Evolutionary conservation across 495 filamentous ascomycete genomes (phyloP), one percentile per base, ranked within the genome.

Genomic region (Parmelia sp.): DNA sequence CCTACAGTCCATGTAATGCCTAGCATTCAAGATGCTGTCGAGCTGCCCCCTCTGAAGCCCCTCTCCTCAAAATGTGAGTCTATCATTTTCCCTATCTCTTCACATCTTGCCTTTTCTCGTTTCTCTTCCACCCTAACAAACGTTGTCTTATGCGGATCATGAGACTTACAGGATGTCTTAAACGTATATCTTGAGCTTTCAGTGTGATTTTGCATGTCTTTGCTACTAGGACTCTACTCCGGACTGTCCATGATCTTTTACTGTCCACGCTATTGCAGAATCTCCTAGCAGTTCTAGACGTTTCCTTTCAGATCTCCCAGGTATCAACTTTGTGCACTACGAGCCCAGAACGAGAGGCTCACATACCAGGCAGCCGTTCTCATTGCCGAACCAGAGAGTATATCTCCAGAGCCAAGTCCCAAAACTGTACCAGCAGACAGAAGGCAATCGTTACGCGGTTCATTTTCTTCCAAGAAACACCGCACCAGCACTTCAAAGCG

Each of bases 301-400:
- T 55, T 35, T 33, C 12, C 49, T 19, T 53, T 6, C 27, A 7
- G 0, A 6, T 1, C 3, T 19, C 49, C 23, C 47, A 33, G 15
- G 4, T 55, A 33, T 33, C 29, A 31, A 10, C 17, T 21, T 55
- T 33, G 8, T 31, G 14, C 31, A 53, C 25, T 17, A 14, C 19
- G 0, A 53, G 5, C 11, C 25, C 7, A 55, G 51, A 15, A 33
- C 15, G 29, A 21, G 29, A 33, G 29, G 51, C 51, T 53, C 31
- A 49, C 33, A 27, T 40, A 0, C 25, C 35, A 29, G n/a, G 9
- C 57, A 75, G 74, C 70, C 44, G 71, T 76, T 23, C 70, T 72
- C 55, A 74, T 75, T 35, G 71, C 64, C 21, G 71, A 76, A 63
- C 72, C 72, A 39, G 74, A 73, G 51, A 65, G 62, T 42, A 67